A percentile compares a stretch with the other conserved stretches of the same genome.
phyloP scores from a whole-genome alignment of 495 filamentous ascomycete genomes.

The Podospora australis region DNA sequence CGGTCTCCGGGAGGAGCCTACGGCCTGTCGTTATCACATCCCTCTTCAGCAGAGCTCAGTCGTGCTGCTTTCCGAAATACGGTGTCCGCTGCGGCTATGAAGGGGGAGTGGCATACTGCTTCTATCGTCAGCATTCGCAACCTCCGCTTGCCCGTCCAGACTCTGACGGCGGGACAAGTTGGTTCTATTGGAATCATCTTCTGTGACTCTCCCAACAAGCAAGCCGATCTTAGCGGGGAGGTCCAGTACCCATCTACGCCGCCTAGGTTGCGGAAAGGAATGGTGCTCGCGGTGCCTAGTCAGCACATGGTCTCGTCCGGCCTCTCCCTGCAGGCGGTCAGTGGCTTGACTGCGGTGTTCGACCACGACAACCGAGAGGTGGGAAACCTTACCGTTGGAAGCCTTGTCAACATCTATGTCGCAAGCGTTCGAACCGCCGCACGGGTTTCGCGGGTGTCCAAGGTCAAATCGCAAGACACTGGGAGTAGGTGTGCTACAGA shows the following conservation, averaged over 20 bases:
- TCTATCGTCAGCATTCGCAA: conserved; percentile 80
- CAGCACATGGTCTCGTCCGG: conserved; percentile 42
- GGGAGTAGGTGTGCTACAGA: conserved; percentile 24
- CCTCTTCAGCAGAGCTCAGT: conserved; percentile 36
- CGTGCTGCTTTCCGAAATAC: conserved; percentile 34
- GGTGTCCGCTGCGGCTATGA: conserved; percentile 40
- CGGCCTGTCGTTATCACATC: conserved; percentile 37
- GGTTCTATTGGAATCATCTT: conserved; percentile 81
- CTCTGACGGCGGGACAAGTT: conserved; percentile 72
- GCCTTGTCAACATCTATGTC: conserved; percentile 73
- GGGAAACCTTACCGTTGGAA: conserved; percentile 34
- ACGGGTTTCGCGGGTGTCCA: conserved; percentile 47
- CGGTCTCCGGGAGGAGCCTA: conserved; percentile 24
- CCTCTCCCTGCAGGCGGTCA: conserved; percentile 47
- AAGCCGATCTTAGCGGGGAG: conserved; percentile 15
- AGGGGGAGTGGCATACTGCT: conserved; percentile 67
- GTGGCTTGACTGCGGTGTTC: conserved; percentile 48
- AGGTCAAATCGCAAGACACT: conserved; percentile 13
- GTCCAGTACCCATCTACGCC: conserved; percentile 13
- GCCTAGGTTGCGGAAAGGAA: conserved; percentile 68
- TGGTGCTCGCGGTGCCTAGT: conserved; percentile 62
- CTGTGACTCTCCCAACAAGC: conserved; percentile 22
- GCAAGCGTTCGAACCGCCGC: conserved; percentile 80
- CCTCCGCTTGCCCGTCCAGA: conserved; percentile 74
- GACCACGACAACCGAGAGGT: conserved; percentile 33